Evolutionary conservation across 2,329 filamentous ascomycete species (phyloP).

Genomic region (Fusarium ambrosium): DNA sequence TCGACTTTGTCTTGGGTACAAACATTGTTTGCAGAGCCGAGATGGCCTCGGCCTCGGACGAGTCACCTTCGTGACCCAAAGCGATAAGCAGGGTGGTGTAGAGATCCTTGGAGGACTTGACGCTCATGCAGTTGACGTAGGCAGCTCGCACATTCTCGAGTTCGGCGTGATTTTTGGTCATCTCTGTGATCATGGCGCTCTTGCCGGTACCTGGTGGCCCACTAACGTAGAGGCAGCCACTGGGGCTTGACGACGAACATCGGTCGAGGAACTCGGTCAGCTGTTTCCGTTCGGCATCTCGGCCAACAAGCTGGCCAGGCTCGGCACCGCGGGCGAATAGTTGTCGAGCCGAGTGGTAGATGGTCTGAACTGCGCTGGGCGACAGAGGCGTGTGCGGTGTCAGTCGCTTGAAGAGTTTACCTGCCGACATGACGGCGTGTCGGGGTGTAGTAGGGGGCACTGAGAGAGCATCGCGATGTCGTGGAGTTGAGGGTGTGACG

Average conservation of each 20-base stretch:
- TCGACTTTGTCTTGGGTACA: conserved; percentile 68
- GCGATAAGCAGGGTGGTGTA: conserved; percentile 84
- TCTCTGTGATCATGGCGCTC: conserved; percentile 89
- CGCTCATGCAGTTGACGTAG: conserved; percentile 97
- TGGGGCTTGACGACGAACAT: conserved; percentile 70
- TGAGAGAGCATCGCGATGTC: conserved; percentile 83
- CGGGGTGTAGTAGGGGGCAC: conserved; percentile 83
- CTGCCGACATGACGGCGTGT: conserved; percentile 83
- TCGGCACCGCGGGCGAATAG: conserved; percentile 85
- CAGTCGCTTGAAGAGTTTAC: conserved; percentile 80
- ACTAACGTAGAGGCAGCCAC: conserved; percentile 93
- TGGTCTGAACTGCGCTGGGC: conserved; percentile 76
- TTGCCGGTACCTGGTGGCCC: conserved; percentile 97
- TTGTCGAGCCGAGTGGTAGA: conserved; percentile 90
- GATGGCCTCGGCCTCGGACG: conserved; percentile 76
- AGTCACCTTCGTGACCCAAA: conserved; percentile 69
- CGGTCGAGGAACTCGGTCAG: conserved; percentile 77
- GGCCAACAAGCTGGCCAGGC: conserved; percentile 81
- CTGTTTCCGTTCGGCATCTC: conserved; percentile 76
- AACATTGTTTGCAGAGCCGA: conserved; percentile 79
- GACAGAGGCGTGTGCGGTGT: conserved; percentile 83
- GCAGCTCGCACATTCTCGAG: conserved; percentile 73
- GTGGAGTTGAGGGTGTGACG: conserved; percentile 79
- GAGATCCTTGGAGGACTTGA: conserved; percentile 88
- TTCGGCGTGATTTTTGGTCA: conserved; percentile 72